A percentile compares a stretch with the other conserved stretches of the same genome.
phyloP scores from a whole-genome alignment of 768 basidiomycete species.

The Pleurotus tuoliensis region DNA sequence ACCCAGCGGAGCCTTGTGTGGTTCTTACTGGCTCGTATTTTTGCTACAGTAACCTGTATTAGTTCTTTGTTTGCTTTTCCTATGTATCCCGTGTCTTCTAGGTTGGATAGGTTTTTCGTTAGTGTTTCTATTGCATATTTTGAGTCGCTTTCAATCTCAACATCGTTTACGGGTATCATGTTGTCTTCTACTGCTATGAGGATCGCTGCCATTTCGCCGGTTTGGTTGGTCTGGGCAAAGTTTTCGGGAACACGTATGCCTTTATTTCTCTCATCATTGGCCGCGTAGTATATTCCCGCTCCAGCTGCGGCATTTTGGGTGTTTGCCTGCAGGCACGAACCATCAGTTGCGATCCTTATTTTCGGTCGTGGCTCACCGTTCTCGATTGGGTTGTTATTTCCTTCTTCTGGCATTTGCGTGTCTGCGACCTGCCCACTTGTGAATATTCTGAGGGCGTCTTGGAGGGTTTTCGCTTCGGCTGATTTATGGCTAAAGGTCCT shows the following conservation, averaged over 20 bases:
- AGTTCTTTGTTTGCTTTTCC: conserved; percentile 12
- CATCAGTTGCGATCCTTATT: not conserved
- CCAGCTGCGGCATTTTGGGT: not conserved
- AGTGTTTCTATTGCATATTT: conserved; percentile 17
- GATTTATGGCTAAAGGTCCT: not conserved
- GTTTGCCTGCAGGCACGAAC: not conserved
- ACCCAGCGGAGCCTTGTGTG: conserved; percentile 18
- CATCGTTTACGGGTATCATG: not conserved
- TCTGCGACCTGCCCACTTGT: not conserved
- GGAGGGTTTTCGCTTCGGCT: not conserved
- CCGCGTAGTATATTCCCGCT: not conserved
- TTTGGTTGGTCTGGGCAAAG: conserved; percentile 17
- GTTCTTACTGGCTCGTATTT: conserved; percentile 11
- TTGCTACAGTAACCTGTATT: conserved; percentile 1
- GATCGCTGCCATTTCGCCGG: conserved; percentile 12
- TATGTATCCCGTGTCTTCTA: conserved; percentile 26
- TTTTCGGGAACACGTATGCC: conserved; percentile 9
- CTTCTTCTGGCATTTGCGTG: not conserved
- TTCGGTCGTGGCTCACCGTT: not conserved
- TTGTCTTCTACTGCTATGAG: conserved; percentile 6
- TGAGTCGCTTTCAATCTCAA: conserved; percentile 5
- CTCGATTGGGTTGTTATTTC: not conserved
- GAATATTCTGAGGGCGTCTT: not conserved
- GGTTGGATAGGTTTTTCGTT: conserved; percentile 12
- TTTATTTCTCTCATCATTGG: conserved; percentile 13